Evolutionary conservation across 805 yeast species (phyloP).

Genomic region (Candida taoyuanica): DNA sequence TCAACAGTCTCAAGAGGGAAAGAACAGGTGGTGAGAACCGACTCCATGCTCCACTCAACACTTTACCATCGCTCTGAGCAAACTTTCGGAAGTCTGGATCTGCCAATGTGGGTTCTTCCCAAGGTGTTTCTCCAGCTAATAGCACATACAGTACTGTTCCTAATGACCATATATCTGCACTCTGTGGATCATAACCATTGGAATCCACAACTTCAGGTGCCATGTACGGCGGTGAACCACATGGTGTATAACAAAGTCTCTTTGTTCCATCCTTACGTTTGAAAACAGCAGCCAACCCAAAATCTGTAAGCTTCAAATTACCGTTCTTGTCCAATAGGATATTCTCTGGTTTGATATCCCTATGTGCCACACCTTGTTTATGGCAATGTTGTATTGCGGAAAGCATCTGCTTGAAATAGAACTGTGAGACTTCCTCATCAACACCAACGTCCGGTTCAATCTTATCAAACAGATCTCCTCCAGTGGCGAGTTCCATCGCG

Average conservation of each 20-base stretch:
- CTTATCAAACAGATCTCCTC: conserved; percentile 76
- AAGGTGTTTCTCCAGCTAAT: conserved; percentile 62
- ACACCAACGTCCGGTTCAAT: conserved; percentile 74
- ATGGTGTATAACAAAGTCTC: conserved; percentile 45
- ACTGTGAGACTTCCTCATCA: conserved; percentile 59
- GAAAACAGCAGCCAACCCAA: conserved; percentile 67
- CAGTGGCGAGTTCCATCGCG: conserved; percentile 62
- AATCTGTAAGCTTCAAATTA: conserved; percentile 69
- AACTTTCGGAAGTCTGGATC: conserved; percentile 46
- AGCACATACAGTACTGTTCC: conserved; percentile 61
- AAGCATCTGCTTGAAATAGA: conserved; percentile 62
- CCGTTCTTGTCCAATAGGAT: conserved; percentile 59
- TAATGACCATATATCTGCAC: conserved; percentile 65
- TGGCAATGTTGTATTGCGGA: conserved; percentile 60
- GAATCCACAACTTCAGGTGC: conserved; percentile 62
- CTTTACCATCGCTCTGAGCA: conserved; percentile 41
- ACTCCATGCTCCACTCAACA: conserved; percentile 49
- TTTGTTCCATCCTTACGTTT: conserved; percentile 43
- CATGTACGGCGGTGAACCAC: conserved; percentile 75
- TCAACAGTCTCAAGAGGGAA: conserved; percentile 47
- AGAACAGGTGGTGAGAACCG: conserved; percentile 44
- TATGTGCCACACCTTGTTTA: conserved; percentile 57
- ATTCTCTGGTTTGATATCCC: conserved; percentile 70
- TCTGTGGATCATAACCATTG: conserved; percentile 51
- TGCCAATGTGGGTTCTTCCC: conserved; percentile 58